A percentile compares a stretch with the other conserved stretches of the same genome.
phyloP scores from a whole-genome alignment of 257 asterid genomes.

The Forsythia viridissima region DNA sequence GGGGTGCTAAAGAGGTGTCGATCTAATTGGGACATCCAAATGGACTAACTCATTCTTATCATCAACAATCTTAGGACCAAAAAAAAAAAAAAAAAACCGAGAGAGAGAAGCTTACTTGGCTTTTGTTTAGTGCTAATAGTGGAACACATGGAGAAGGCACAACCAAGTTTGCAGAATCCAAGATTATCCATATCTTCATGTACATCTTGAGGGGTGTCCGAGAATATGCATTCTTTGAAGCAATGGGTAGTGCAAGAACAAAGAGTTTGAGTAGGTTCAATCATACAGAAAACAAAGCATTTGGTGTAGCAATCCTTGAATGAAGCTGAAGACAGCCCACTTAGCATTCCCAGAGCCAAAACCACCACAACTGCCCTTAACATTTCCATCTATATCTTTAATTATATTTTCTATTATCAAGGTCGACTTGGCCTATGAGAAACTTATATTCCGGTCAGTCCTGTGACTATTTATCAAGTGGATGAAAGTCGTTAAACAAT shows the following conservation, averaged over 20 bases:
- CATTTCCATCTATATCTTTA: conserved; percentile 43
- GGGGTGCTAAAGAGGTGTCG: too few species aligned
- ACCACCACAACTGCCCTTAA: conserved; percentile 40
- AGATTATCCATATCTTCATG: conserved; percentile 36
- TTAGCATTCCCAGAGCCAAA: conserved; percentile 45
- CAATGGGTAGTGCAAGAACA: conserved; percentile 87
- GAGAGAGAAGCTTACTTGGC: conserved; percentile 53
- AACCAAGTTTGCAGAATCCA: conserved; percentile 84
- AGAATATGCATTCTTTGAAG: conserved; percentile 84
- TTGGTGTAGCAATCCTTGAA: conserved; percentile 89
- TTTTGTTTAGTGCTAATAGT: conserved; percentile 53
- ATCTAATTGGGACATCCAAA: too few species aligned
- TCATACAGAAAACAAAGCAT: conserved; percentile 84
- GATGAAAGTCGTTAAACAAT: not conserved
- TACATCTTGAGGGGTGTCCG: conserved; percentile 25
- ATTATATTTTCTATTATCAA: not conserved
- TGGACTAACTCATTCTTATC: not conserved
- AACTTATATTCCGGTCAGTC: not conserved
- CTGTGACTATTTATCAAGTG: not conserved
- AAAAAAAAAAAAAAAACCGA: not conserved
- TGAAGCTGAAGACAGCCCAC: conserved; percentile 43
- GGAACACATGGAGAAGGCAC: conserved; percentile 84
- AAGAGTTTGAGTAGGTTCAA: conserved; percentile 77
- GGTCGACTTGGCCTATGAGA: not conserved
- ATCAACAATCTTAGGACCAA: too few species aligned